Base-by-base conservation (phyloP, 306 rosid genomes). In the Erythrophleum fordii region DNA sequence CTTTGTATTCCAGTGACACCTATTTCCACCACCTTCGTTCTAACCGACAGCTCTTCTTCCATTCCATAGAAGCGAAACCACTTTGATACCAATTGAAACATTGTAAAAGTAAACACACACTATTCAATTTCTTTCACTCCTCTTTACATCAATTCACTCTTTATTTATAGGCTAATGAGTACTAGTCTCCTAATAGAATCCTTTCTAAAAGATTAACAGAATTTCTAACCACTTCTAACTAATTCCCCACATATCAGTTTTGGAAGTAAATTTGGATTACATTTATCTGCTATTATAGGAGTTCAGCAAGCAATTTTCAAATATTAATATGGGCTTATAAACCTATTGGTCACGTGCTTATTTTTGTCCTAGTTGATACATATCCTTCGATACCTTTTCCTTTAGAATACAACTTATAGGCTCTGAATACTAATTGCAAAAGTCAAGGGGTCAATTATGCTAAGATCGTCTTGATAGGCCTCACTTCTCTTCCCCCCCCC, bases 191-290 rank as follows among this genome's bases (percentile, higher is more conserved):
- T n/a, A n/a, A n/a, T n/a, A n/a, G n/a, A n/a, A n/a, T n/a, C n/a
- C n/a, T n/a, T n/a, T n/a, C n/a, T n/a, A n/a, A n/a, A n/a, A n/a
- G n/a, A n/a, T n/a, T n/a, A n/a, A n/a, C n/a, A n/a, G n/a, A n/a
- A n/a, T n/a, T n/a, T n/a, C n/a, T n/a, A n/a, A n/a, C n/a, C n/a
- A n/a, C n/a, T n/a, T n/a, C n/a, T n/a, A n/a, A n/a, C n/a, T n/a
- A n/a, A n/a, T n/a, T n/a, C n/a, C n/a, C n/a, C n/a, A n/a, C n/a
- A 81, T 46, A 34, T 81, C 78, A 67, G 53, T 73, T 58, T 58
- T 37, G n/a, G n/a, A 73, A 67, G 71, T 46, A 5, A 73, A 13
- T 61, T 59, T 65, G 66, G 62, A 56, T 73, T 66, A 39, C 58
- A 58, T 85, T 72, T 59, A 56, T 62, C 37, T 77, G 46, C 76